Percentiles rank a stretch among this genome's conserved stretches.
phyloP scores from a whole-genome alignment of 2,329 filamentous ascomycete genomes.

The Aspergillus amoenus region DNA sequence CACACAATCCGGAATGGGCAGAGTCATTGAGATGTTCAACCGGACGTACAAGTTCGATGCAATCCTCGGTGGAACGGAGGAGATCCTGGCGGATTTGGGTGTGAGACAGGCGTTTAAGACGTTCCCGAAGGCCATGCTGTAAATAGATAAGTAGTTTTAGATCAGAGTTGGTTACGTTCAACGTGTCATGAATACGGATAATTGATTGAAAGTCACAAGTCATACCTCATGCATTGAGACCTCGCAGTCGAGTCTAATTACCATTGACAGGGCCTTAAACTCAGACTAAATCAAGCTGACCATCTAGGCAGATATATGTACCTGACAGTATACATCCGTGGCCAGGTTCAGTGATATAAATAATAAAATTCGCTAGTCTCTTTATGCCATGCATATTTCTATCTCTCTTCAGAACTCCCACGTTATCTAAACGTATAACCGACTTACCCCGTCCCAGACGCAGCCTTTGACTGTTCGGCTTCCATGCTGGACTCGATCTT shows the following conservation, averaged over 20 bases:
- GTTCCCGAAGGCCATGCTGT: conserved; percentile 83
- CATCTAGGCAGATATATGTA: too few species aligned
- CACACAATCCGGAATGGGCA: conserved; percentile 80
- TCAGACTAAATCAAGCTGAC: too few species aligned
- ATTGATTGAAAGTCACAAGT: too few species aligned
- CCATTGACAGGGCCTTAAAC: too few species aligned
- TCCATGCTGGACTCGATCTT: conserved; percentile 28
- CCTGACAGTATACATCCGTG: too few species aligned
- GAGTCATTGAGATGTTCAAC: conserved; percentile 80
- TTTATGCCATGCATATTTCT: not conserved
- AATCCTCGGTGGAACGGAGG: conserved; percentile 77
- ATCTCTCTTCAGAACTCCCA: not conserved
- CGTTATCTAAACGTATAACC: not conserved
- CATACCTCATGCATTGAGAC: too few species aligned
- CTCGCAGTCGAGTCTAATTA: too few species aligned
- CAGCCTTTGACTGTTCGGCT: not conserved
- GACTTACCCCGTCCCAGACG: not conserved
- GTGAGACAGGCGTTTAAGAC: conserved; percentile 80
- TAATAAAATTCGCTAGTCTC: too few species aligned
- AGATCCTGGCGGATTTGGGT: conserved; percentile 77
- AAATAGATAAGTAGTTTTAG: conserved; percentile 26
- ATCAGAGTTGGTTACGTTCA: not conserved
- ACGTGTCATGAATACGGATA: not conserved
- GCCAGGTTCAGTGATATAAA: too few species aligned
- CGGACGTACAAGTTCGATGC: conserved; percentile 80